phyloP scores from a whole-genome alignment of 2,329 filamentous ascomycete genomes.

The Aspergillus fijiensis region DNA sequence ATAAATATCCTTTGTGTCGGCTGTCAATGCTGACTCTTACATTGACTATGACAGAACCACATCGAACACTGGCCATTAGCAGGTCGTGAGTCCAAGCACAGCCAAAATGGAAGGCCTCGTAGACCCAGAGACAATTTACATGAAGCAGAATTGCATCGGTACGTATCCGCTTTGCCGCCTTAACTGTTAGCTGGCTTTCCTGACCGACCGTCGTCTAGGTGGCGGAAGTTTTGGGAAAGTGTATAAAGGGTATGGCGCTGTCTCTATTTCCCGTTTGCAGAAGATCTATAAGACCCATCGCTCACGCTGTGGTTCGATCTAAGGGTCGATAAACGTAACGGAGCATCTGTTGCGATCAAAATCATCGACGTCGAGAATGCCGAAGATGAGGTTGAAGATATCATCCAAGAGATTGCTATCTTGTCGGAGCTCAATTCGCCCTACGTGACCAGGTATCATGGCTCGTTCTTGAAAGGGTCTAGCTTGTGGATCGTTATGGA shows the following conservation, averaged over 20 bases:
- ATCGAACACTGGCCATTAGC: neutral
- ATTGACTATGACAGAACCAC: neutral
- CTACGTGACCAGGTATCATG: conserved; percentile 96
- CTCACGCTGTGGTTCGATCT: conserved; percentile 11
- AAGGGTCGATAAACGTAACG: conserved; percentile 88
- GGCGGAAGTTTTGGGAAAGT: conserved; percentile 98
- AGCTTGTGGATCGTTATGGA: conserved; percentile 99
- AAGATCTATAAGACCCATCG: neutral
- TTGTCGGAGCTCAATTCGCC: conserved; percentile 93
- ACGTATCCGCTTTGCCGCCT: conserved; percentile 29
- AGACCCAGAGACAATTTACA: conserved; percentile 89
- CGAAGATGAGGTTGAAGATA: conserved; percentile 98
- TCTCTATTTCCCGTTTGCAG: conserved; percentile 1
- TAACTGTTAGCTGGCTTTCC: conserved; percentile 9
- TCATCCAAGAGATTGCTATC: conserved; percentile 98
- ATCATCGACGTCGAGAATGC: conserved; percentile 98
- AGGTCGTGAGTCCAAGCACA: conserved; percentile 8
- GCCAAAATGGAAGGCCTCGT: conserved; percentile 53
- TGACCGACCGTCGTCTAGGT: conserved; percentile 53
- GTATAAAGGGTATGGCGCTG: conserved; percentile 77
- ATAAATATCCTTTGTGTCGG: neutral
- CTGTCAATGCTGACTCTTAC: conserved; percentile 5
- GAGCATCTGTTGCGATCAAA: conserved; percentile 95
- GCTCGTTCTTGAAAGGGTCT: conserved; percentile 91
- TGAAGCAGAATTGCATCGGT: conserved; percentile 89